Conservation (phyloP, 164 flowering plant species). For the Dillenia suffruticosa region DNA sequence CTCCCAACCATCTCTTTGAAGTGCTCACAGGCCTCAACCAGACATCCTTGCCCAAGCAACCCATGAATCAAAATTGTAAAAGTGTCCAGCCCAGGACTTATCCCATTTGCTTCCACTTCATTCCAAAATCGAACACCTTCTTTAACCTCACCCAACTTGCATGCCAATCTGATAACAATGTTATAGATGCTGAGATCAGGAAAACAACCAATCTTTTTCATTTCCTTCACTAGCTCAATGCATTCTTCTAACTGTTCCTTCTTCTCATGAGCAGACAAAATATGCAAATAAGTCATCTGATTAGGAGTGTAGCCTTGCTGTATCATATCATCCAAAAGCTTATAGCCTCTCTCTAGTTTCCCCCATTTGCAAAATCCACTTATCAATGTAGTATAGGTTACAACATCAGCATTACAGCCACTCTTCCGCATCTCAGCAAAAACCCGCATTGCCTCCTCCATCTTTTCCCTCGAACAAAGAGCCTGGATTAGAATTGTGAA, state of each 20-base stretch:
- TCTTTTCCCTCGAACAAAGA: conserved; percentile 56
- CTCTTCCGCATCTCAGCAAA: conserved; percentile 60
- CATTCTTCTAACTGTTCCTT: conserved; percentile 16
- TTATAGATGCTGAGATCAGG: conserved; percentile 70
- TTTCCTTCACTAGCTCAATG: conserved; percentile 59
- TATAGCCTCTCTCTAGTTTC: conserved; percentile 51
- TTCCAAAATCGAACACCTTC: conserved; percentile 22
- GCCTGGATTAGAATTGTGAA: conserved; percentile 78
- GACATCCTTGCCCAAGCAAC: conserved; percentile 40
- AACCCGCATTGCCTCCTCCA: conserved; percentile 75
- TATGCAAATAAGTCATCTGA: conserved; percentile 56
- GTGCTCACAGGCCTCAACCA: conserved; percentile 73
- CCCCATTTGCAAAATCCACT: conserved; percentile 90
- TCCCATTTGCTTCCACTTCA: conserved; percentile 17
- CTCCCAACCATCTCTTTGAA: conserved; percentile 85
- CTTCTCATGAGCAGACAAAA: conserved; percentile 81
- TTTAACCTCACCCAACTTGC: conserved; percentile 70
- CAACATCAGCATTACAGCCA: conserved; percentile 76
- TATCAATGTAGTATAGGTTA: conserved; percentile 75
- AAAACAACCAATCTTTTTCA: conserved; percentile 46
- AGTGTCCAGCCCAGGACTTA: conserved; percentile 64
- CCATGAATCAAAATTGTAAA: conserved; percentile 74
- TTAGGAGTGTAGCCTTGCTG: conserved; percentile 49
- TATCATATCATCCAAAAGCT: conserved; percentile 68
- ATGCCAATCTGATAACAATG: conserved; percentile 61